phyloP scores from a whole-genome alignment of 1,284 basidiomycete genomes.

The Fomitopsis schrenkii region DNA sequence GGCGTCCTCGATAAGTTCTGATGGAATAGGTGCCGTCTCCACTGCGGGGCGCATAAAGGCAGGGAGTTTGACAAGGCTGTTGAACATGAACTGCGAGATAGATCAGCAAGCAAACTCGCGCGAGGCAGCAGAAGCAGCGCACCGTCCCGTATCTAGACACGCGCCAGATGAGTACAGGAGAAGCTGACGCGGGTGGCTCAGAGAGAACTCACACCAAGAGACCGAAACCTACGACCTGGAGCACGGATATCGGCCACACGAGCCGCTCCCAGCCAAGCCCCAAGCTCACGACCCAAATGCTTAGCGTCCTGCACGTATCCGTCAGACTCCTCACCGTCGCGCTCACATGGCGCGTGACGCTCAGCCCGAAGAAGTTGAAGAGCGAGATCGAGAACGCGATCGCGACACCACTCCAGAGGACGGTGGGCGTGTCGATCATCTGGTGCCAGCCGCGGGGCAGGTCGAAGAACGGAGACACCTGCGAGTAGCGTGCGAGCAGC shows the following conservation, averaged over 20 bases:
- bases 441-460: slow-evolving; percentile 88
- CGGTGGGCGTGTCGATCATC: slow-evolving; percentile 76
- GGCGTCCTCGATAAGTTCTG: slow-evolving; percentile 35
- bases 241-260: slow-evolving; percentile 74
- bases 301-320: slow-evolving; percentile 94
- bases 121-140: slow-evolving; percentile 2
- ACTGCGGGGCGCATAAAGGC: slow-evolving; percentile 45
- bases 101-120: slow-evolving; percentile 3
- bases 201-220: slow-evolving; percentile 76
- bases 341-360: slow-evolving; percentile 87
- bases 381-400: slow-evolving; percentile 73
- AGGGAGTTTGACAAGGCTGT: slow-evolving; percentile 65
- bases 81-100: slow-evolving; percentile 59
- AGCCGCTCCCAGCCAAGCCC: slow-evolving; percentile 91
- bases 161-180: slow-evolving; percentile 4
- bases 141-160: slow-evolving; percentile 30
- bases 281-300: slow-evolving; percentile 88
- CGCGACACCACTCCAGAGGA: slow-evolving; percentile 74
- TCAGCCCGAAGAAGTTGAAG: slow-evolving; percentile 95
- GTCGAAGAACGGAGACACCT: slow-evolving; percentile 77
- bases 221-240: slow-evolving; percentile 89
- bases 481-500: slow-evolving; percentile 48
- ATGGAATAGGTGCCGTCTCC: slow-evolving; percentile 25
- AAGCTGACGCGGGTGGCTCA: slow-evolving; percentile 9
- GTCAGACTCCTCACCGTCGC: slow-evolving; percentile 88